These are phyloP conservation scores for Fraxinus excelsior DNA, from an alignment of 257 asterid species.

Conservation along the genomic window DNA sequence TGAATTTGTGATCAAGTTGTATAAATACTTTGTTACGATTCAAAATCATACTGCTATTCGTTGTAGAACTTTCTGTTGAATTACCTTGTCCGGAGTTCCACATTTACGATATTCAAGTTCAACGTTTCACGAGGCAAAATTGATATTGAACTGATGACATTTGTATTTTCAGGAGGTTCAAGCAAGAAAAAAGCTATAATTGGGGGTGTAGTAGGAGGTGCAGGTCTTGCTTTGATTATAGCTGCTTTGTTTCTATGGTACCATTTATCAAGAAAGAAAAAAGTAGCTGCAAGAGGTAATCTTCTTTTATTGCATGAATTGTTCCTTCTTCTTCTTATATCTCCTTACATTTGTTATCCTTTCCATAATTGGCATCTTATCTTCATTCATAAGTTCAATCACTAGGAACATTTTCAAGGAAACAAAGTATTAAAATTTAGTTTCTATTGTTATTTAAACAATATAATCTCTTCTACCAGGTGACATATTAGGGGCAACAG, in stretches of 20 bases:
- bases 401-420: background rate
- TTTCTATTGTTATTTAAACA: background rate
- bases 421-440: background rate
- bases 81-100: background rate
- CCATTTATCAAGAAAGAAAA: constrained; percentile 47
- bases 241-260: constrained; percentile 50
- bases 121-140: background rate
- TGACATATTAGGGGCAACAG: constrained; percentile 68
- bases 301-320: background rate
- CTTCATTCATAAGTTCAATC: background rate
- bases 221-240: constrained; percentile 49
- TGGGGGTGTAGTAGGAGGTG: constrained; percentile 81
- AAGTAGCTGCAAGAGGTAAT: constrained; percentile 46
- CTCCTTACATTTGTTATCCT: too few relatives aligned
- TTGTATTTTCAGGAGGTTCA: constrained; percentile 53
- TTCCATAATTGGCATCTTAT: background rate
- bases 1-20: background rate
- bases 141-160: background rate
- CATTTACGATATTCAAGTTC: background rate
- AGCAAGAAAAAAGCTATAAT: constrained; percentile 58
- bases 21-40: too few relatives aligned
- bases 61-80: too few relatives aligned
- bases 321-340: too few relatives aligned
- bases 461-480: constrained; percentile 31
- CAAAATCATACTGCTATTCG: background rate